phyloP scores from a whole-genome alignment of 2,329 filamentous ascomycete genomes.

The Penicillium nordicum region DNA sequence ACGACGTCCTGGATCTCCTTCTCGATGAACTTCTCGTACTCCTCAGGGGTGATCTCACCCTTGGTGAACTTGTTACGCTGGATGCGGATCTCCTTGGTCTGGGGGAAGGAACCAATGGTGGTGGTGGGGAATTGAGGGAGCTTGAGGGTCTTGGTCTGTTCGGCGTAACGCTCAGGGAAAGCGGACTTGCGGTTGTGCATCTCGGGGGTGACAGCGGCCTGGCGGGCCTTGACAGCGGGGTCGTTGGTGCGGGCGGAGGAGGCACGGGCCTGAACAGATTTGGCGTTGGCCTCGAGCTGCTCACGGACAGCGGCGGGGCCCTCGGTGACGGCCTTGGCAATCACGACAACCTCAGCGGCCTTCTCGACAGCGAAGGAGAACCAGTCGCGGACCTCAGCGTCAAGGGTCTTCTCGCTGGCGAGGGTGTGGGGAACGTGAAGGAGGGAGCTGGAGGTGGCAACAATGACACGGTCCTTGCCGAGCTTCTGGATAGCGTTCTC shows the following conservation, averaged over 20 bases:
- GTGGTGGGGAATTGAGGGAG: conserved; percentile 98
- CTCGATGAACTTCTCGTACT: conserved; percentile 99
- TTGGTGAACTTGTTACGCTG: conserved; percentile 99
- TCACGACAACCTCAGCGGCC: conserved; percentile 81
- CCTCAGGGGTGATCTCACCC: conserved; percentile 83
- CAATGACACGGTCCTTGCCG: conserved; percentile 94
- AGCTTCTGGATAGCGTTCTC: conserved; percentile 92
- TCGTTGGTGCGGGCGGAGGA: conserved; percentile 95
- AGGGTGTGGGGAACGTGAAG: conserved; percentile 98
- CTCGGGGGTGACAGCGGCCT: conserved; percentile 76
- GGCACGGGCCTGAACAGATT: conserved; percentile 85
- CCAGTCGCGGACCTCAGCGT: conserved; percentile 90
- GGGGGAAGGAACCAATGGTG: conserved; percentile 98
- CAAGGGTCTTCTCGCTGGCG: conserved; percentile 97
- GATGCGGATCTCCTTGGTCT: conserved; percentile 97
- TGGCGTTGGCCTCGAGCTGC: conserved; percentile 94
- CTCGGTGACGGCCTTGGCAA: conserved; percentile 95
- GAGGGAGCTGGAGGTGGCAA: conserved; percentile 94
- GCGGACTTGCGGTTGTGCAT: conserved; percentile 91
- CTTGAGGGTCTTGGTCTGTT: conserved; percentile 88
- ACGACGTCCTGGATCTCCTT: conserved; percentile 95
- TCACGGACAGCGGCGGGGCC: conserved; percentile 81
- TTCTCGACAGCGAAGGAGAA: conserved; percentile 98
- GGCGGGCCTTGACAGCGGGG: conserved; percentile 93
- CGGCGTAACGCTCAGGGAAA: conserved; percentile 78